Evolutionary conservation across 1,284 basidiomycete species (phyloP), one percentile per base, ranked within the genome.

Genomic region (Ceratobasidium sp.): DNA sequence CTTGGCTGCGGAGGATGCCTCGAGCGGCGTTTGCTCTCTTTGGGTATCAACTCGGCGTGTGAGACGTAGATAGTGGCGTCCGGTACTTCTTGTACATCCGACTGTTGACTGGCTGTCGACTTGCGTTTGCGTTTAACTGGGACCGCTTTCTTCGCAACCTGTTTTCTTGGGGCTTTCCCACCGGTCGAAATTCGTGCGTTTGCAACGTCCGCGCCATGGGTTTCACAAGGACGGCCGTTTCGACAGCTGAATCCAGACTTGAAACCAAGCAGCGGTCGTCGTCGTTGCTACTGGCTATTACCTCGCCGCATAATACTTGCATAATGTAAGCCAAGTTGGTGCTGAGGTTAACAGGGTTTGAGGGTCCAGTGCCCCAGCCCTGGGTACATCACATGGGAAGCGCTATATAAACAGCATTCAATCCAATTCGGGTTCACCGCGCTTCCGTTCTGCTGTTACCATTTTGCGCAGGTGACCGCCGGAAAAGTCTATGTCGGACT

Each of bases 201-300:
- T 71, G 70, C 32, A 65, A 52, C 20, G 70, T 71, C 38, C 70
- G 68, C 27, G 70, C 70, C 70, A 71, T 71, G 52, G 6, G 49
- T 17, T 29, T 56, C 8, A 8, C 17, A 40, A 40, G 17, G 8
- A 8, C 10, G 54, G 31, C 49, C 54, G 54, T 38, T 20, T 35
- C 35, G 54, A 32, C 31, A 4, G 20, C 15, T 6, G 49, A 40
- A 17, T 40, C 38, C 8, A 40, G 17, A 8, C 17, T 31, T 52
- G 49, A 17, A 17, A 8, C 17, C 38, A 40, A 40, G 38, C 10
- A 40, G 38, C 17, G 3, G 45, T 49, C 27, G 57, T 45, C 13
- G 40, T 45, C 22, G 43, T 42, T 58, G 31, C 5, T 29, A 50
- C 49, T 50, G 3, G 22, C 49, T 25, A 50, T 7, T 3, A 50